phyloP scores from a whole-genome alignment of 345 rosid species.

The Eucalyptus cloeziana region DNA sequence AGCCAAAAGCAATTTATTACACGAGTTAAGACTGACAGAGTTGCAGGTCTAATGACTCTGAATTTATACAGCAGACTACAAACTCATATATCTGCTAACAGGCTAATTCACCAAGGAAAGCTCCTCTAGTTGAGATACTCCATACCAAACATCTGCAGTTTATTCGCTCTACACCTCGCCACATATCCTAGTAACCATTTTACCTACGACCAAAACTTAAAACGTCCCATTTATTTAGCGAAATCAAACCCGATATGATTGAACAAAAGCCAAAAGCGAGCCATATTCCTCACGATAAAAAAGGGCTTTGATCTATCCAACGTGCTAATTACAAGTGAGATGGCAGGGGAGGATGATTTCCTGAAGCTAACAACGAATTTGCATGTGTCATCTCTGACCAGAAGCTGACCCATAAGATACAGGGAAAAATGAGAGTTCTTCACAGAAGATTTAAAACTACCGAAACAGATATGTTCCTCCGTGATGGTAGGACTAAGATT shows the following conservation, averaged over 20 bases:
- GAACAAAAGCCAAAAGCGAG: not conserved
- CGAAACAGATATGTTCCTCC: not conserved
- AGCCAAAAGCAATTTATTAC: not conserved
- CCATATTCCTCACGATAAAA: not conserved
- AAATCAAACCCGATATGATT: not conserved
- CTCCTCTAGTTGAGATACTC: not conserved
- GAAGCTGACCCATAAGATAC: not conserved
- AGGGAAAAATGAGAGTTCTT: not conserved
- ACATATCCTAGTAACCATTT: not conserved
- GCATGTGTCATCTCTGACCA: not conserved
- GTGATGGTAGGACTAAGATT: not conserved
- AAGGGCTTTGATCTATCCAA: not conserved
- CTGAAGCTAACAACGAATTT: not conserved
- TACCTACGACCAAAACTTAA: not conserved
- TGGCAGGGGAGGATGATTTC: not conserved
- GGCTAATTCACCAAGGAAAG: not conserved
- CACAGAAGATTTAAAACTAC: not conserved
- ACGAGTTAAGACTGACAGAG: not conserved
- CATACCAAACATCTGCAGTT: not conserved
- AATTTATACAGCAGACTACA: not conserved
- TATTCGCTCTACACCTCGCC: not conserved
- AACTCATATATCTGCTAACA: not conserved
- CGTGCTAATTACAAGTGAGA: not conserved
- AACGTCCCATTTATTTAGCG: not conserved
- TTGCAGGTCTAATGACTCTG: not conserved